Base-by-base conservation (phyloP, 768 basidiomycete species). In the Boletus edulis region DNA sequence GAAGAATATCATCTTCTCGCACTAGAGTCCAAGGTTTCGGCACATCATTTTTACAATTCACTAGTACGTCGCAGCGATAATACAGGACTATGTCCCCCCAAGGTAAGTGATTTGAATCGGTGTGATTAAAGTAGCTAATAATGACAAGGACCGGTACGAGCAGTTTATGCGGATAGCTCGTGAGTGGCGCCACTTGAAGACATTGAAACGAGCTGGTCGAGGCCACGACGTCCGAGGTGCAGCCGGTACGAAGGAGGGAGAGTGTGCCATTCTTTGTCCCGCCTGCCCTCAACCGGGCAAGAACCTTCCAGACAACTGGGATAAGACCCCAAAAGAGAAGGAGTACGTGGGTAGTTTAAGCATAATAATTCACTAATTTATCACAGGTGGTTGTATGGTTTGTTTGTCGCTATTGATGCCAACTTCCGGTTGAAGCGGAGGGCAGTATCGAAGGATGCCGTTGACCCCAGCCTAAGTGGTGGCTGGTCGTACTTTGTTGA, bases 121-220 rank as follows among this genome's bases (percentile, higher is more conserved):
- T 6, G 5, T 24, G 1, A 24, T 24, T 24, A 24, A 24, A 24
- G 4, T 24, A 24, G 24, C 24, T 24, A 24, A 24, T 24, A 24
- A 24, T 24, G 24, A 24, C 24, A 24, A 51, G 37, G 40, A 49
- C n/a, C 15, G 9, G 1, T 56, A 52, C 18, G 27, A 29, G 1
- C 15, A 38, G 20, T 57, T 56, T 3, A 12, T 56, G n/a, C 6
- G 24, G 0, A 46, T 56, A 13, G 35, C 34, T 1, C 38, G 9
- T 27, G 43, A 57, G 11, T 54, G 43, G 47, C 24, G 22, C 5
- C 51, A 54, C 24, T 9, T 57, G 7, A 57, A 53, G n/a, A 18
- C 41, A 32, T 14, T 54, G 3, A 54, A 54, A 14, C 6, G 6
- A 1, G 14, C 7, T 3, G 57, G 57, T 1, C 17, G 24, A 0